Evolutionary conservation across 495 filamentous ascomycete species (phyloP).

Genomic region (Cercophora scortea): DNA sequence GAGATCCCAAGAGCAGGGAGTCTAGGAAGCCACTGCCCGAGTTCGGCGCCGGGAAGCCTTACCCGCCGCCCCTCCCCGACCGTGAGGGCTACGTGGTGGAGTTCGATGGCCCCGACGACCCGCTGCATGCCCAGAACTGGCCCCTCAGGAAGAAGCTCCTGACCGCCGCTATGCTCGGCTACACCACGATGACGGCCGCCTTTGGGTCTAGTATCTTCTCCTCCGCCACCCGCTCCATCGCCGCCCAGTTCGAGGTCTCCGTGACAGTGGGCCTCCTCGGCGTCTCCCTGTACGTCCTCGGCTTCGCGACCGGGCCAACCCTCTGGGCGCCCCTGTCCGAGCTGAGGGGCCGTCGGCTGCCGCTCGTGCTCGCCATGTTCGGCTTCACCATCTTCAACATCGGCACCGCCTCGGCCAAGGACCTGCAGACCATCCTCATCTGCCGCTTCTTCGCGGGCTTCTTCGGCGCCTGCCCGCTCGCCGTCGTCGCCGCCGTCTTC

Average conservation of each 20-base stretch:
- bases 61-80: slow-evolving; percentile 63
- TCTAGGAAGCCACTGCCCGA: slow-evolving; percentile 49
- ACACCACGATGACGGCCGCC: slow-evolving; percentile 65
- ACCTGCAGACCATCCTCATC: slow-evolving; percentile 75
- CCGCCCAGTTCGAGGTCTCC: slow-evolving; percentile 44
- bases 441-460: slow-evolving; percentile 78
- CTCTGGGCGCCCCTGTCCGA: slow-evolving; percentile 72
- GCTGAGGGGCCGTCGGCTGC: slow-evolving; percentile 64
- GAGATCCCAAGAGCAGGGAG: slow-evolving; percentile 35
- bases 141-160: slow-evolving; percentile 59
- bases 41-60: slow-evolving; percentile 70
- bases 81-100: slow-evolving; percentile 83
- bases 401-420: slow-evolving; percentile 63
- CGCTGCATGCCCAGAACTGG: slow-evolving; percentile 81
- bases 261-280: slow-evolving; percentile 56
- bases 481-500: slow-evolving; percentile 82
- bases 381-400: slow-evolving; percentile 73
- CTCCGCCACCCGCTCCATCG: slow-evolving; percentile 48
- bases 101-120: slow-evolving; percentile 73
- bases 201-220: slow-evolving; percentile 69
- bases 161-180: slow-evolving; percentile 67
- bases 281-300: slow-evolving; percentile 62
- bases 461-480: slow-evolving; percentile 67
- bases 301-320: slow-evolving; percentile 60
- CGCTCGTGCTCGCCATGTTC: slow-evolving; percentile 65